Evolutionary conservation across 176 grass and related monocot species (phyloP).

Genomic region (Canna indica): DNA sequence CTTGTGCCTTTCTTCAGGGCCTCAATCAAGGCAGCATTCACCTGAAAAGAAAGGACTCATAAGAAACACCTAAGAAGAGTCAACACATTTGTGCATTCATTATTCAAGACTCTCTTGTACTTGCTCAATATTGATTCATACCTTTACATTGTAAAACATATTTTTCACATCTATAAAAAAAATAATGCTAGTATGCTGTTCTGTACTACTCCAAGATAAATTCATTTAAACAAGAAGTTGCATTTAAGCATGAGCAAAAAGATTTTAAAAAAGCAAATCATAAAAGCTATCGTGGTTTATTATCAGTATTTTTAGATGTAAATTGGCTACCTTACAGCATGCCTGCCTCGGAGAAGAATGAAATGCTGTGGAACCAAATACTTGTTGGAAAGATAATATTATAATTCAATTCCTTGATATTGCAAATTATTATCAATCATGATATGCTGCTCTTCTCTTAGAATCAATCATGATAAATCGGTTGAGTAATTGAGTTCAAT

Average conservation of each 20-base stretch:
- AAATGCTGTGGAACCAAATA: background rate
- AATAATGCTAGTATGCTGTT: background rate
- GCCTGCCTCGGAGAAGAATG: background rate
- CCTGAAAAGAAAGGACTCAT: constrained; percentile 25
- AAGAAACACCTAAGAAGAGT: background rate
- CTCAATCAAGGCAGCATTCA: constrained; percentile 79
- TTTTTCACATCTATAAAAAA: too few relatives aligned
- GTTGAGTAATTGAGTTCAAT: background rate
- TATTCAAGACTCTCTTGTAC: background rate
- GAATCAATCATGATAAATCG: background rate
- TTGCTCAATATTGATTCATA: background rate
- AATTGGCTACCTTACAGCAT: background rate
- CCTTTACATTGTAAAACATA: too few relatives aligned
- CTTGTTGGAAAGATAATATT: background rate
- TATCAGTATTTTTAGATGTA: background rate
- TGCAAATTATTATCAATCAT: background rate
- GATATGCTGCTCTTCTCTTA: background rate
- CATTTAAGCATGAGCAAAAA: background rate
- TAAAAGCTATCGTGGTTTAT: background rate
- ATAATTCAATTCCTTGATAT: background rate
- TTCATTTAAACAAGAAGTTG: background rate
- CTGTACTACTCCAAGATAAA: background rate
- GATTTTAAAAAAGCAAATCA: background rate
- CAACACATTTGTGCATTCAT: background rate
- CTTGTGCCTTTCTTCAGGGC: constrained; percentile 97